Percentiles rank a stretch among this genome's conserved stretches.
Evolutionary conservation across 2,329 filamentous ascomycete species (phyloP).

Genomic region (Aspergillus niger): DNA sequence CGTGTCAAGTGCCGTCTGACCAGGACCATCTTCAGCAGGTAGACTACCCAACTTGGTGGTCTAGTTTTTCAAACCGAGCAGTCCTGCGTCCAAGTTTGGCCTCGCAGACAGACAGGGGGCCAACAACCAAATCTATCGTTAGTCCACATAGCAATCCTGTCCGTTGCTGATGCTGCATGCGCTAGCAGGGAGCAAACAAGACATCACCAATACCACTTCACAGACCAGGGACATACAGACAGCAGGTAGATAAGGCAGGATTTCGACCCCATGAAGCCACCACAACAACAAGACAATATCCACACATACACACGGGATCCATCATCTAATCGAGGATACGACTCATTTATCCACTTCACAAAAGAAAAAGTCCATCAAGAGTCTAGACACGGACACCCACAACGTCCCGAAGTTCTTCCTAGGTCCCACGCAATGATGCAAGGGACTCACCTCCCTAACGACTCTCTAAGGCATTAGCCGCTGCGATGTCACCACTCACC

Average conservation of each 20-base stretch:
- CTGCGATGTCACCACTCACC: not conserved
- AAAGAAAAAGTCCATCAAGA: not conserved
- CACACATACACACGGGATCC: not conserved
- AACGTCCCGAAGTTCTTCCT: not conserved
- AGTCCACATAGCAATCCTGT: not conserved
- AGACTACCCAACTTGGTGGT: not conserved
- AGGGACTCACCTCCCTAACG: not conserved
- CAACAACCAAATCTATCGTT: not conserved
- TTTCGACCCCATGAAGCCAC: not conserved
- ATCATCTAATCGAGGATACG: not conserved
- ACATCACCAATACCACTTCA: not conserved
- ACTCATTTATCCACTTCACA: not conserved
- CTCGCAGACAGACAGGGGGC: not conserved
- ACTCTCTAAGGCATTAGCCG: not conserved
- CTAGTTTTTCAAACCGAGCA: not conserved
- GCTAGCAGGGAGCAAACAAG: not conserved
- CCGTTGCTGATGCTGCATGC: slow-evolving; percentile 2
- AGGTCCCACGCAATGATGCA: not conserved
- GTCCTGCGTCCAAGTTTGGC: not conserved
- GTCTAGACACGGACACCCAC: not conserved
- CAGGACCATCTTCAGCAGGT: not conserved
- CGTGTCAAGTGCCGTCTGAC: not conserved
- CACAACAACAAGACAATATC: not conserved
- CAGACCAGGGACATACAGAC: not conserved
- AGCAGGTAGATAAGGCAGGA: not conserved